phyloP scores from a whole-genome alignment of 163 green algal genomes.

The Prototheca stagnorum region DNA sequence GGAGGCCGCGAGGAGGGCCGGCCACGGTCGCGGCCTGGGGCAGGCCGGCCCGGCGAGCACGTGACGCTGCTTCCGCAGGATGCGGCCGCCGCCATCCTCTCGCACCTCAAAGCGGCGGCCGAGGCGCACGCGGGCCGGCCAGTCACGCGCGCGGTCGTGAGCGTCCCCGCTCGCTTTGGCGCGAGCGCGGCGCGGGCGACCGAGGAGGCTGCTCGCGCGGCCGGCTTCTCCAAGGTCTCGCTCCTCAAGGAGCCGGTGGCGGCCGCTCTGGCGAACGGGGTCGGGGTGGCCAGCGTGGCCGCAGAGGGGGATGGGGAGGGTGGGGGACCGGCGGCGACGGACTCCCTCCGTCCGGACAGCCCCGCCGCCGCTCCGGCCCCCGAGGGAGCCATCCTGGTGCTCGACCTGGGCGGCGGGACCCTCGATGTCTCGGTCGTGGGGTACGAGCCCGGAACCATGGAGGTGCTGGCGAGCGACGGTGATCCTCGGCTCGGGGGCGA shows the following conservation, averaged over 20 bases:
- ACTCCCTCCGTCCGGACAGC: background rate
- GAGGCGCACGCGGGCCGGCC: background rate
- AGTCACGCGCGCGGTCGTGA: slow-evolving; percentile 59
- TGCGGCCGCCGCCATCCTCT: background rate
- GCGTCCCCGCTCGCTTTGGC: slow-evolving; percentile 74
- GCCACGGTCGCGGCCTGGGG: too few relatives aligned
- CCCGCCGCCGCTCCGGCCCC: too few relatives aligned
- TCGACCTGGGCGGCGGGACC: slow-evolving; percentile 91
- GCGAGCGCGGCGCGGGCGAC: slow-evolving; percentile 58
- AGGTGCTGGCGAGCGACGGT: slow-evolving; percentile 61
- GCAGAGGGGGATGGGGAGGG: background rate
- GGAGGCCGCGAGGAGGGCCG: too few relatives aligned
- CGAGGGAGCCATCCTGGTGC: slow-evolving; percentile 72
- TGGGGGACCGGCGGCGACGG: background rate
- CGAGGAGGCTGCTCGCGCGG: slow-evolving; percentile 42
- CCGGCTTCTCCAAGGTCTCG: slow-evolving; percentile 55
- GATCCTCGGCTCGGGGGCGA: slow-evolving; percentile 69
- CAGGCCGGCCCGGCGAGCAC: too few relatives aligned
- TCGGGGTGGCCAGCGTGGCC: slow-evolving; percentile 22
- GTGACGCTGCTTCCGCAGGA: background rate
- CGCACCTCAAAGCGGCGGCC: background rate
- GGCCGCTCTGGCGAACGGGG: slow-evolving; percentile 69
- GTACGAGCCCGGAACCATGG: slow-evolving; percentile 60
- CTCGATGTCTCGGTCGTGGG: slow-evolving; percentile 91
- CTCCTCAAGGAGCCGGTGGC: slow-evolving; percentile 73